Conservation (phyloP, 768 basidiomycete species). For the Rhizopogon salebrosus region DNA sequence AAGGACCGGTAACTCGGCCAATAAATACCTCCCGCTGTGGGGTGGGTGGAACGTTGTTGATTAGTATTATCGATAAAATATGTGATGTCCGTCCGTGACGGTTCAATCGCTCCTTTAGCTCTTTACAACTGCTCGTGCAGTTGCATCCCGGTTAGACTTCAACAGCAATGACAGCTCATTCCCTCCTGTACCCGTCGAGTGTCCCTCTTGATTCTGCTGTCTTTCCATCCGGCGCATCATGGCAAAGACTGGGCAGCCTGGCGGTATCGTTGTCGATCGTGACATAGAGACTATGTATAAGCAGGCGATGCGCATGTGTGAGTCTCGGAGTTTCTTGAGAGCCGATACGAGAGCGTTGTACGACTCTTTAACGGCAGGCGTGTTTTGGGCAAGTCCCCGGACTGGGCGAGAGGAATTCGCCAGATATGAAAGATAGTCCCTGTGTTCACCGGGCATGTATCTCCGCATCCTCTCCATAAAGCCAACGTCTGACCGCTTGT, state of each 20-base stretch:
- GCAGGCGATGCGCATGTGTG: constrained; percentile 86
- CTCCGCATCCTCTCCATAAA: constrained; percentile 93
- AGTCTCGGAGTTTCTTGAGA: constrained; percentile 78
- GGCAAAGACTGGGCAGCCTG: constrained; percentile 48
- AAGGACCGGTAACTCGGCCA: constrained; percentile 5
- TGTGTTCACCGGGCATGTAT: constrained; percentile 94
- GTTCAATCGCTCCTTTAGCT: constrained; percentile 18
- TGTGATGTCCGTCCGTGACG: not conserved
- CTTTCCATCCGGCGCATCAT: constrained; percentile 47
- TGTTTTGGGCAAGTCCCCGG: constrained; percentile 54
- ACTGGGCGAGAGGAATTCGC: constrained; percentile 53
- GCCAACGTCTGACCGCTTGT: constrained; percentile 61
- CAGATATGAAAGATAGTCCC: constrained; percentile 74
- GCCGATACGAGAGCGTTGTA: constrained; percentile 79
- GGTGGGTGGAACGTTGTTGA: constrained; percentile 5
- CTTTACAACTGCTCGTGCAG: constrained; percentile 54
- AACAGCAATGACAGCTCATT: constrained; percentile 77
- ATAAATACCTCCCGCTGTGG: constrained; percentile 21
- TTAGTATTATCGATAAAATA: constrained; percentile 2
- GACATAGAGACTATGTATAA: constrained; percentile 87
- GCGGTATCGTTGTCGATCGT: constrained; percentile 44
- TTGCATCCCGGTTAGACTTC: constrained; percentile 89
- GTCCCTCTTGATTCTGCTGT: constrained; percentile 39
- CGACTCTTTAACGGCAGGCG: constrained; percentile 56
- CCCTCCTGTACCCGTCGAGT: constrained; percentile 83